These are phyloP conservation scores for Boletus barrowsii DNA, from an alignment of 768 basidiomycete species.

Conservation along the genomic window DNA sequence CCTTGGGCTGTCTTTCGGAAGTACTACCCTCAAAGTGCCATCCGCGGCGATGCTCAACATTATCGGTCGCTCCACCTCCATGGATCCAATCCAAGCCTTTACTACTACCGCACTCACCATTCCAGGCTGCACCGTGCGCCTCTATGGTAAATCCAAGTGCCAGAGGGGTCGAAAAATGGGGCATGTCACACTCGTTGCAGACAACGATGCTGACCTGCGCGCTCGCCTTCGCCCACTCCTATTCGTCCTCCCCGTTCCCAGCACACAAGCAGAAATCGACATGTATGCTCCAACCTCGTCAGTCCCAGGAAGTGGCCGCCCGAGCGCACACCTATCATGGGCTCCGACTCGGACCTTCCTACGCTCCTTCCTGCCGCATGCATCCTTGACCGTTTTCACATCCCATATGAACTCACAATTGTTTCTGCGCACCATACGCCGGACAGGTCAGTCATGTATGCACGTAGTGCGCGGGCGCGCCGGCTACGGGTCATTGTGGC, in stretches of 20 bases:
- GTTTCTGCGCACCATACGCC: constrained; percentile 97
- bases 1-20: constrained; percentile 84
- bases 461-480: constrained; percentile 64
- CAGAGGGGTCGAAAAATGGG: constrained; percentile 97
- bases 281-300: constrained; percentile 49
- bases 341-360: constrained; percentile 98
- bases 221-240: constrained; percentile 72
- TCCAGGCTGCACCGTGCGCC: constrained; percentile 78
- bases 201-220: constrained; percentile 73
- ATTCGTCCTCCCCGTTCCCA: constrained; percentile 50
- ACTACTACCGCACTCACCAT: constrained; percentile 58
- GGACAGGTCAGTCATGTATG: constrained; percentile 77
- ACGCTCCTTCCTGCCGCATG: constrained; percentile 86
- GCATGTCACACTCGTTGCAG: constrained; percentile 86
- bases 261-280: constrained; percentile 44
- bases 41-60: constrained; percentile 93
- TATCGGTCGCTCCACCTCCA: constrained; percentile 71
- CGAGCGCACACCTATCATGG: constrained; percentile 85
- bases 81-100: constrained; percentile 56
- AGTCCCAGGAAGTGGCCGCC: constrained; percentile 46
- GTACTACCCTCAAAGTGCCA: constrained; percentile 82
- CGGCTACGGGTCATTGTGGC: constrained; percentile 81
- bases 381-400: constrained; percentile 76
- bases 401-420: constrained; percentile 93
- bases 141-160: constrained; percentile 92